Base-by-base conservation (phyloP, 495 filamentous ascomycete genomes). In the Penicillium fimorum region DNA sequence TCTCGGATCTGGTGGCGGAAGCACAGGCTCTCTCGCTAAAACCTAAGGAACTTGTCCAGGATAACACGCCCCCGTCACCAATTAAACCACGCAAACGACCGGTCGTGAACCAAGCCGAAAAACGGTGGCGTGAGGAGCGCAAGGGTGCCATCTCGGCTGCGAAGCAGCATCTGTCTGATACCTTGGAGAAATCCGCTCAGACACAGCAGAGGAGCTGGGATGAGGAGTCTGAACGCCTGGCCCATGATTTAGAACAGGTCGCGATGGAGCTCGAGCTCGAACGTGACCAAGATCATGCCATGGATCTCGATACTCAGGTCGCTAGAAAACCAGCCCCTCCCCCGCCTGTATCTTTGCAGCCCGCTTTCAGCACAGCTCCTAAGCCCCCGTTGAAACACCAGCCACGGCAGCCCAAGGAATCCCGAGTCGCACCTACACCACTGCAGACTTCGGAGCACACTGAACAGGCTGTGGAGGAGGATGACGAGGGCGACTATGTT, bases 401-500 rank as follows among this genome's bases (percentile, higher is more conserved):
- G 54, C 71, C 72, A 10, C 65, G 70, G 6, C 58, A 67, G 18
- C 70, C 70, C 17, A 76, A 71, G 44, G 60, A 68, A 51, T 68
- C 61, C 45, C 63, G 66, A 41, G 60, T 61, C 11, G 55, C 62
- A 33, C 46, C 44, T 1, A 25, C 40, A 33, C 35, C 46, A 37
- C 15, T 50, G 24, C 58, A 56, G 29, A 20, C 60, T 24, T 25
- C 27, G 0, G 41, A 50, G 24, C 35, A 25, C 12, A 50, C 40
- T 38, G 54, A 56, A 43, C 51, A 55, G 38, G 61, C 63, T 54
- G 40, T 51, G n/a, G 41, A 50, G 20, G 66, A 63, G 9, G 72
- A 77, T 15, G 72, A 68, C 35, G 82, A 85, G 10, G 70, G 59
- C n/a, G 80, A 83, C 43, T 88, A 82, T 64, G 82, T 86, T 45